Conservation (phyloP, 768 basidiomycete genomes). For the Chalciporus pseudorubinellus region DNA sequence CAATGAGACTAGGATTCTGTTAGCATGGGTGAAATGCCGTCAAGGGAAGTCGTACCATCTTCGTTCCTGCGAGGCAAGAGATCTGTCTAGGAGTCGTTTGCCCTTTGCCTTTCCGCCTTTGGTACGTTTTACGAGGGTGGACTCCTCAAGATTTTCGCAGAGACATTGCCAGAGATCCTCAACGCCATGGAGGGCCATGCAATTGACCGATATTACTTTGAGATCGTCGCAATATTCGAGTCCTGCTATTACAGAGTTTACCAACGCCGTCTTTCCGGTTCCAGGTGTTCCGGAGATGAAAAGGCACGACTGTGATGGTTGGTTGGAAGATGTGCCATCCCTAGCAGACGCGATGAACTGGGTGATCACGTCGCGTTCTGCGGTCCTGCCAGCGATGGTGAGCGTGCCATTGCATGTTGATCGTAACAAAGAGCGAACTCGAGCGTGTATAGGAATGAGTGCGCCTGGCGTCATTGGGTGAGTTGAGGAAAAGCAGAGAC, state of each 20-base stretch:
- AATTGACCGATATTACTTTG: conserved; percentile 64
- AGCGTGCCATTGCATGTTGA: conserved; percentile 59
- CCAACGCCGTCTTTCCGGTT: conserved; percentile 86
- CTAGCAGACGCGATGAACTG: conserved; percentile 61
- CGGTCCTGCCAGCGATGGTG: conserved; percentile 64
- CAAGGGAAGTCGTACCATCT: conserved; percentile 47
- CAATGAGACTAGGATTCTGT: conserved; percentile 52
- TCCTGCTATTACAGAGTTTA: conserved; percentile 59
- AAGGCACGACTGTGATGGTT: conserved; percentile 44
- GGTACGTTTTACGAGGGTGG: conserved; percentile 35
- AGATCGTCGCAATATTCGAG: conserved; percentile 39
- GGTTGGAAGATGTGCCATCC: conserved; percentile 18
- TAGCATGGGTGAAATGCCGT: conserved; percentile 14
- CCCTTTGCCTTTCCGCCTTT: conserved; percentile 45
- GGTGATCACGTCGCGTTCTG: conserved; percentile 56
- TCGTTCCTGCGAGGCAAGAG: conserved; percentile 41
- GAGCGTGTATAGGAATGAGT: conserved; percentile 50
- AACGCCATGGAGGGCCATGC: conserved; percentile 70
- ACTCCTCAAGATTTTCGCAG: conserved; percentile 48
- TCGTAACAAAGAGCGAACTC: conserved; percentile 68
- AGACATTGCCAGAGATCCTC: conserved; percentile 73
- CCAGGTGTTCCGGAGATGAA: conserved; percentile 95
- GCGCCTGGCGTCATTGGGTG: conserved; percentile 54
- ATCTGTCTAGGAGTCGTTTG: conserved; percentile 45
- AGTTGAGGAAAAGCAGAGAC: conserved; percentile 49